A percentile compares a stretch with the other conserved stretches of the same genome.
These are phyloP conservation scores for Ochetophila trinervis DNA, from an alignment of 306 rosid genomes.

Conservation along the genomic window DNA sequence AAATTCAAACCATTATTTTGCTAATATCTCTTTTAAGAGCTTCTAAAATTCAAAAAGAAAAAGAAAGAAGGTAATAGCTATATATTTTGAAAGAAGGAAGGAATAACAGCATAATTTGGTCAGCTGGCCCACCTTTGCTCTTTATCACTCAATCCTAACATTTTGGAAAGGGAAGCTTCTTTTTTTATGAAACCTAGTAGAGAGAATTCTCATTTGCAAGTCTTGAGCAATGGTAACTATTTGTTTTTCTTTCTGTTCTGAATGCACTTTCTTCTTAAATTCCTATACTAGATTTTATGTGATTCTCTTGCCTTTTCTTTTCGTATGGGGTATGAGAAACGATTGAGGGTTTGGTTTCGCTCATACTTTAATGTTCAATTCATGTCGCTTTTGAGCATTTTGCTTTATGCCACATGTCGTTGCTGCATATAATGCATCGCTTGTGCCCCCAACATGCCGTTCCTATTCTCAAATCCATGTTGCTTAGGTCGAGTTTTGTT, in stretches of 20 bases:
- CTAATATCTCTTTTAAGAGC: too few species aligned
- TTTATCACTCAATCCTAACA: not conserved
- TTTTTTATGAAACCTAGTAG: not conserved
- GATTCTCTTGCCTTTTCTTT: not conserved
- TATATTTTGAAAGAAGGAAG: too few species aligned
- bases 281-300: too few species aligned
- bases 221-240: not conserved
- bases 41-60: too few species aligned
- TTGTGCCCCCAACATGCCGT: slow-evolving; percentile 6
- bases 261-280: not conserved
- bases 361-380: too few species aligned
- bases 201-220: not conserved
- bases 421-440: too few species aligned
- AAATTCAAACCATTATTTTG: too few species aligned
- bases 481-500: not conserved
- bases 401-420: too few species aligned
- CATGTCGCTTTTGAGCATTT: too few species aligned
- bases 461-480: not conserved
- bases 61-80: too few species aligned
- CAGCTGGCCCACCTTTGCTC: not conserved
- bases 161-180: not conserved
- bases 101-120: not conserved
- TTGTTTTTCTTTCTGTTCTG: not conserved
- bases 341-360: not conserved
- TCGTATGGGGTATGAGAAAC: too few species aligned